Conservation (phyloP, 345 rosid species). For the Cochlearia excelsa region DNA sequence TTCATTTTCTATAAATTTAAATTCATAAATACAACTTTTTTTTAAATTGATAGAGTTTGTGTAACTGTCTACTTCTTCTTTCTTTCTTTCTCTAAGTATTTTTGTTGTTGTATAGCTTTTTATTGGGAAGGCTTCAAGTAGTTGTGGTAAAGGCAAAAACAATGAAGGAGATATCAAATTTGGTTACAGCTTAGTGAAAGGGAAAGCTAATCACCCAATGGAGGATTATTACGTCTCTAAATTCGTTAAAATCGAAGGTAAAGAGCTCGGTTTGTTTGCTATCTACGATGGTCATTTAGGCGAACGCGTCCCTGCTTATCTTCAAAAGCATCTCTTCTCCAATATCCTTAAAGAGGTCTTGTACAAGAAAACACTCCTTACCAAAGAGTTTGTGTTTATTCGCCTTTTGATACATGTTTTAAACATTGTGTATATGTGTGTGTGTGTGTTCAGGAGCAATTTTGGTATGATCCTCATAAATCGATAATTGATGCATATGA, state of each 20-base stretch:
- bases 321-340: conserved; percentile 58
- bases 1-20: no score
- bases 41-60: no score
- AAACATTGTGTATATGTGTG: neutral
- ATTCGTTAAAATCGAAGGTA: conserved; percentile 42
- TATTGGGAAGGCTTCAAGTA: conserved; percentile 48
- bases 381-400: neutral
- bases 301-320: conserved; percentile 67
- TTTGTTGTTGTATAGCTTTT: conserved; percentile 33
- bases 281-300: conserved; percentile 76
- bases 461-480: conserved; percentile 42
- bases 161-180: conserved; percentile 46
- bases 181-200: conserved; percentile 63
- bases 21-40: no score
- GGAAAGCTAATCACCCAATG: conserved; percentile 80
- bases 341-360: conserved; percentile 62
- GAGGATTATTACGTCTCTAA: conserved; percentile 76
- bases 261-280: conserved; percentile 67
- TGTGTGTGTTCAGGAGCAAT: conserved; percentile 46
- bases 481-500: conserved; percentile 58
- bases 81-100: no score
- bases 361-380: neutral
- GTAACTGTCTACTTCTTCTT: no score
- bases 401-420: neutral
- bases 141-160: conserved; percentile 62